Evolutionary conservation across 164 flowering plant genomes (phyloP).

Genomic region (Taxillus chinensis): DNA sequence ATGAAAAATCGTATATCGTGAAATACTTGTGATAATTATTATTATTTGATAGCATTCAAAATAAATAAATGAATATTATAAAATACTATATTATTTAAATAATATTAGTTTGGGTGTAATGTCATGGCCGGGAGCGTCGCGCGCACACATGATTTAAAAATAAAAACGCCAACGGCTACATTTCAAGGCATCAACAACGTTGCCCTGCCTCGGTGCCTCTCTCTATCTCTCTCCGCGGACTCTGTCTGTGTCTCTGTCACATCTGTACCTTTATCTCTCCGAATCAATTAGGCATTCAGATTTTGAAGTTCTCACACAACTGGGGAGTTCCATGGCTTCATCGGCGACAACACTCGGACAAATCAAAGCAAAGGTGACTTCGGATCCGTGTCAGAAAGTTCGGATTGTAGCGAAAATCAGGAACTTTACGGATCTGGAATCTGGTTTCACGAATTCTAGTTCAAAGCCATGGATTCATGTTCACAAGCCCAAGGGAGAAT

Average conservation of each 20-base stretch:
- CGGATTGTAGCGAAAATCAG: constrained; percentile 29
- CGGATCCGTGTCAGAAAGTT: constrained; percentile 15
- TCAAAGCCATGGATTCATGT: constrained; percentile 25
- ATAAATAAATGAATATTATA: too few species aligned
- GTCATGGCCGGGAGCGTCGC: too few species aligned
- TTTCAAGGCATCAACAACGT: too few species aligned
- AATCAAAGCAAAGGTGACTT: neutral
- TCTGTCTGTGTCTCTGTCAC: neutral
- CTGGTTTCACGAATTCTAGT: neutral
- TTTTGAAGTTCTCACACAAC: too few species aligned
- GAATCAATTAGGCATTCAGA: too few species aligned
- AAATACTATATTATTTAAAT: too few species aligned
- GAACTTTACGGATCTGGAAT: constrained; percentile 18
- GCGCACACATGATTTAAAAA: neutral
- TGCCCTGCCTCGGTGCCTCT: too few species aligned
- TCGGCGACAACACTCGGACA: neutral
- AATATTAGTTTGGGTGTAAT: too few species aligned
- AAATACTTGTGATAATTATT: too few species aligned
- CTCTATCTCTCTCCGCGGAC: neutral
- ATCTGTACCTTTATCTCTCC: too few species aligned
- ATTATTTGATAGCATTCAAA: too few species aligned
- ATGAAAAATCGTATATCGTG: too few species aligned
- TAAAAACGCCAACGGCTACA: neutral
- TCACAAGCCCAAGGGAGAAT: constrained; percentile 23
- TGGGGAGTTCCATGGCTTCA: constrained; percentile 9